These are phyloP conservation scores for Thozetella sp. DNA, from an alignment of 495 filamentous ascomycete species.

Conservation along the genomic window DNA sequence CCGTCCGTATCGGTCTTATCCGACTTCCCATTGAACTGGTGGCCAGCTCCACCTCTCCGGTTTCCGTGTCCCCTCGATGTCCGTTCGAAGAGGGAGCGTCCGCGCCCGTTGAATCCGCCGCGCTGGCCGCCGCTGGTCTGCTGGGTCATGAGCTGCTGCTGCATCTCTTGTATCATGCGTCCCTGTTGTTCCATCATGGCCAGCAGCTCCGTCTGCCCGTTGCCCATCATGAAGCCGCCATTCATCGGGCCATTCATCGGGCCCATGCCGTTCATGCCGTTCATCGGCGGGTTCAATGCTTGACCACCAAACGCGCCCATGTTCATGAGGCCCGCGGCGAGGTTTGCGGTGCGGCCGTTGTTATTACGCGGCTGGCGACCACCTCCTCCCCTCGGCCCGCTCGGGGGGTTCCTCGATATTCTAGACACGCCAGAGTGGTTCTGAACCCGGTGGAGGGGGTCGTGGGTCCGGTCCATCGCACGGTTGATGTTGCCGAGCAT, in stretches of 20 bases:
- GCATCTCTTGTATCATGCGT: constrained; percentile 73
- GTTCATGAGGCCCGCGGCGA: constrained; percentile 42
- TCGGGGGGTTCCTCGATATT: constrained; percentile 73
- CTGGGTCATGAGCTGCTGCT: constrained; percentile 63
- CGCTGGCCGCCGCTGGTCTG: constrained; percentile 39
- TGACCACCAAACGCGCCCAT: constrained; percentile 35
- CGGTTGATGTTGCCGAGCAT: constrained; percentile 88
- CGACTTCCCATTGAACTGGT: constrained; percentile 27
- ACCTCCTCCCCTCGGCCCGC: constrained; percentile 64
- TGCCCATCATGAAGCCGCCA: constrained; percentile 41
- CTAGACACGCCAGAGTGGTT: constrained; percentile 71
- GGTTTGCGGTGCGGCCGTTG: constrained; percentile 39
- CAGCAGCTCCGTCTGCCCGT: constrained; percentile 77
- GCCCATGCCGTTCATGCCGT: constrained; percentile 38
- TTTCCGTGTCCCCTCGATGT: constrained; percentile 36
- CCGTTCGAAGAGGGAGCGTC: constrained; percentile 79
- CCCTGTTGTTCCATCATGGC: constrained; percentile 89
- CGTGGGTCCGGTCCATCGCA: constrained; percentile 76
- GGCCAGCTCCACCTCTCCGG: constrained; percentile 35
- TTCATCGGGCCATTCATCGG: constrained; percentile 24
- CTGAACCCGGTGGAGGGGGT: constrained; percentile 79
- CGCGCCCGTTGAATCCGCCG: constrained; percentile 31
- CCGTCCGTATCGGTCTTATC: constrained; percentile 26
- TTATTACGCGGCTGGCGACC: constrained; percentile 53
- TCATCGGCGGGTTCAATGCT: constrained; percentile 35